A percentile compares a stretch with the other conserved stretches of the same genome.
These are phyloP conservation scores for Sequoiadendron giganteum DNA, from an alignment of 75 land plant species.

Conservation along the genomic window DNA sequence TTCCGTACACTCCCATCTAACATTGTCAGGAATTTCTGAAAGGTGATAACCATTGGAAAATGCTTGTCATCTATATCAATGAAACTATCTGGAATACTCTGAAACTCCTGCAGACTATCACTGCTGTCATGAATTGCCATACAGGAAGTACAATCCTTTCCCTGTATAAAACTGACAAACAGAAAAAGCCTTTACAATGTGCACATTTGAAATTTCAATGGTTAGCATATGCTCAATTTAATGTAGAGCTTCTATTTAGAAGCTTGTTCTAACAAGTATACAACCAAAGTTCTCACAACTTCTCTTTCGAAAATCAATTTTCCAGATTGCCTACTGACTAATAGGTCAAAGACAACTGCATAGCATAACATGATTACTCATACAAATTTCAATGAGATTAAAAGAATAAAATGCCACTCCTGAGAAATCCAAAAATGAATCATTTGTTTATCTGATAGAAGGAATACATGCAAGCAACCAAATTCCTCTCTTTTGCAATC, in stretches of 20 bases:
- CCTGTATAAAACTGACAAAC: not conserved
- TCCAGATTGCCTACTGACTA: not conserved
- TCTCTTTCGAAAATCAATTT: not conserved
- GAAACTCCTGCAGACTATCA: slow-evolving; percentile 19
- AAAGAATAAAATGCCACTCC: not conserved
- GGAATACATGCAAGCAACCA: not conserved
- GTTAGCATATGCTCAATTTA: slow-evolving; percentile 1
- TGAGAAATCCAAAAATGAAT: not conserved
- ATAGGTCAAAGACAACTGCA: not conserved
- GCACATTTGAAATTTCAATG: not conserved
- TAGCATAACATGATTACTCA: not conserved
- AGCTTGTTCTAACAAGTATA: not conserved
- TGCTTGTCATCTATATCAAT: slow-evolving; percentile 16
- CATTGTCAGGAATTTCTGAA: slow-evolving; percentile 56
- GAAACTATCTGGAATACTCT: slow-evolving; percentile 51
- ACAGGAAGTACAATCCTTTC: not conserved
- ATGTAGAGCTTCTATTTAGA: not conserved
- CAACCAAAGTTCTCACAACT: not conserved
- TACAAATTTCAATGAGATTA: not conserved
- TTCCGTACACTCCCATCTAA: slow-evolving; percentile 44
- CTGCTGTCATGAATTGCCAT: slow-evolving; percentile 26
- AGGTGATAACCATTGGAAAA: slow-evolving; percentile 63
- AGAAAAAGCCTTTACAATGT: not conserved
- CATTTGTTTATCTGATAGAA: not conserved
- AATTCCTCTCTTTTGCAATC: not conserved